Evolutionary conservation across 371 early-diverging fungal genomes (phyloP), one percentile per base, ranked within the genome.

Genomic region (Rhizomucor pusillus): DNA sequence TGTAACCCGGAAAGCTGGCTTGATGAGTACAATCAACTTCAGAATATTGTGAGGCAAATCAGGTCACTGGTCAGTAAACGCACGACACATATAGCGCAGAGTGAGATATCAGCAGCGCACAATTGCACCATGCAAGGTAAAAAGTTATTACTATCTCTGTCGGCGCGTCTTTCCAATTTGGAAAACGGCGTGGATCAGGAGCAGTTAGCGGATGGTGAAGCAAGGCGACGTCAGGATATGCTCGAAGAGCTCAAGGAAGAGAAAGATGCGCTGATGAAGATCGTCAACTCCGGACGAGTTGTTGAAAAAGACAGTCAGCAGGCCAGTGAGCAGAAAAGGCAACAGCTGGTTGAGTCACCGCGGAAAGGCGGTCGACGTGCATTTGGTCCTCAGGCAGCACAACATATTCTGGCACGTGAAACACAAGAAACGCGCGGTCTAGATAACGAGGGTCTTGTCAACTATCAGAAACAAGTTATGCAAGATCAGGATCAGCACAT

Each of bases 1-100:
- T 84, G 77, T 48, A 88, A 87, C 2, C 81, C 91, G 5, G 90
- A 88, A 44, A 80, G 80, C n/a, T 95, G 96, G 96, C 70, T 94
- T 20, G 87, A 88, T 45, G 93, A 92, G 56, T 86, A 81, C 56
- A 81, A 84, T 16, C 70, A 77, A 4, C 65, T 90, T 33, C 80
- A 84, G 45, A 69, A 75, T 23, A 63, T 80, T 0, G 79, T 86
- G 1, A 76, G 89, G 13, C 90, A 92, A 48, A 82, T 92, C 23
- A 78, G 93, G 1, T 80, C 89, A 1, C 79, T 80, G 50, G 75
- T 88, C 47, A 85, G 82, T 54, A 76, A 76, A 50, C 84, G 85
- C 19, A 90, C 81, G 62, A 89, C 79, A 18, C 89, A 82, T 48
- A 66, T 86, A 50, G 79, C 85, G 18, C 71, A 86, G 14, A 88